Evolutionary conservation across 306 rosid genomes (phyloP).

Genomic region (Castanea mollissima): DNA sequence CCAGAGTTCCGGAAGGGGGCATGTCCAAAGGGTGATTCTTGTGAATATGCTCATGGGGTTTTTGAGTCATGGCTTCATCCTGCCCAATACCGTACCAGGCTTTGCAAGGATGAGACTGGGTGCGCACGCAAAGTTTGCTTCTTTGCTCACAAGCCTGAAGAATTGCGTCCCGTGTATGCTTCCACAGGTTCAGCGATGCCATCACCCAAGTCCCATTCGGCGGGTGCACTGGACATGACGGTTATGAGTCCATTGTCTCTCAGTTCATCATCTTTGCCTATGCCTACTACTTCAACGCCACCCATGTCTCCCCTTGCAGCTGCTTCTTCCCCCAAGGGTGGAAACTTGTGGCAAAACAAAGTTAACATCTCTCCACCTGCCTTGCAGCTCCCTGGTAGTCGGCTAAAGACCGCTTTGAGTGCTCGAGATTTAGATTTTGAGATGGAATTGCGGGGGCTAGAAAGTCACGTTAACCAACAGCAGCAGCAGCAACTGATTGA

Average conservation of each 20-base stretch:
- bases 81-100: conserved; percentile 93
- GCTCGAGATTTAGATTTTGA: conserved; percentile 85
- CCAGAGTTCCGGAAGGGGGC: conserved; percentile 93
- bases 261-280: conserved; percentile 67
- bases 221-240: conserved; percentile 56
- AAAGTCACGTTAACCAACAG: conserved; percentile 48
- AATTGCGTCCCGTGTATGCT: conserved; percentile 86
- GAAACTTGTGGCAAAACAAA: conserved; percentile 91
- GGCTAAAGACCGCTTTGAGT: conserved; percentile 72
- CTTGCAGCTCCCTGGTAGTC: conserved; percentile 85
- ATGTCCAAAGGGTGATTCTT: conserved; percentile 83
- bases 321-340: conserved; percentile 81
- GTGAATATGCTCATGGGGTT: conserved; percentile 98
- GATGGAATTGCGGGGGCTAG: conserved; percentile 76
- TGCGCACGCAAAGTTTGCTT: conserved; percentile 91
- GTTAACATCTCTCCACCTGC: conserved; percentile 78
- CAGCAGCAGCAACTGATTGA: conserved; percentile 75
- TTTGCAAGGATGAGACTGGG: conserved; percentile 96
- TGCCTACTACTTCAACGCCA: conserved; percentile 79
- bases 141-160: conserved; percentile 93
- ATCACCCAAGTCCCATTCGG: conserved; percentile 70
- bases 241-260: conserved; percentile 76
- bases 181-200: conserved; percentile 99
- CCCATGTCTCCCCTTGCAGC: conserved; percentile 90
- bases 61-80: conserved; percentile 99